These are phyloP conservation scores for Dendrobium officinale DNA, from an alignment of 106 monocot species.

Conservation along the genomic window DNA sequence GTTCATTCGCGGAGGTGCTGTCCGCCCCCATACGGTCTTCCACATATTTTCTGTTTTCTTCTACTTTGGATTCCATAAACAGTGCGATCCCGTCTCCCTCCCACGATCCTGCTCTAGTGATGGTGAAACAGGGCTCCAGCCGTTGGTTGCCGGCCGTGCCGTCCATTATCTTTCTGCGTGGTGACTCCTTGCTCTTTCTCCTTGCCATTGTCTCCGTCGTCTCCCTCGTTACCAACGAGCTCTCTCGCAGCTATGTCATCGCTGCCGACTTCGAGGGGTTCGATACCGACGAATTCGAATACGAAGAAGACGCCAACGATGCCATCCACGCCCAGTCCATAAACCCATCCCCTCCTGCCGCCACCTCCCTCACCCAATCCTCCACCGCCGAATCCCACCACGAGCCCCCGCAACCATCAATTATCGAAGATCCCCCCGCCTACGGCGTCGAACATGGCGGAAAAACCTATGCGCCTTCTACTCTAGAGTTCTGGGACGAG, in stretches of 20 bases:
- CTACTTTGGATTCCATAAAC: too few species aligned
- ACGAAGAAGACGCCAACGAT: slow-evolving; percentile 8
- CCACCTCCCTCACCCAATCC: slow-evolving; percentile 13
- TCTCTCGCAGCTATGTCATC: slow-evolving; percentile 8
- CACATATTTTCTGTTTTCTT: too few species aligned
- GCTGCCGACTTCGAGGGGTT: slow-evolving; percentile 30
- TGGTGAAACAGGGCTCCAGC: slow-evolving; percentile 8
- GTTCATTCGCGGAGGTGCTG: too few species aligned
- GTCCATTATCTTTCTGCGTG: not conserved
- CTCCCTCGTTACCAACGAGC: slow-evolving; percentile 10
- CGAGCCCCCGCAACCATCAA: slow-evolving; percentile 16
- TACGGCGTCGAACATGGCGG: slow-evolving; percentile 3
- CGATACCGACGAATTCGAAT: slow-evolving; percentile 20
- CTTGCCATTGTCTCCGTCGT: slow-evolving; percentile 8
- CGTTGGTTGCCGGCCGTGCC: not conserved
- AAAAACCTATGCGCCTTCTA: slow-evolving; percentile 10
- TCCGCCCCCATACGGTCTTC: too few species aligned
- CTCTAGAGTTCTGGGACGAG: slow-evolving; percentile 71
- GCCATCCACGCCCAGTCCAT: not conserved
- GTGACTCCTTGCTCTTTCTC: slow-evolving; percentile 15
- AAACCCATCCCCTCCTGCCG: not conserved
- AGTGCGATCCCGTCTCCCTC: not conserved
- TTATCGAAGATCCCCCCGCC: slow-evolving; percentile 20
- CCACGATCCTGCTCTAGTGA: not conserved
- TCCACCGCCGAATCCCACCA: slow-evolving; percentile 8